Percentiles rank a stretch among this genome's conserved stretches.
phyloP scores from a whole-genome alignment of 169 alveolate genomes.

The Eimeria praecox region DNA sequence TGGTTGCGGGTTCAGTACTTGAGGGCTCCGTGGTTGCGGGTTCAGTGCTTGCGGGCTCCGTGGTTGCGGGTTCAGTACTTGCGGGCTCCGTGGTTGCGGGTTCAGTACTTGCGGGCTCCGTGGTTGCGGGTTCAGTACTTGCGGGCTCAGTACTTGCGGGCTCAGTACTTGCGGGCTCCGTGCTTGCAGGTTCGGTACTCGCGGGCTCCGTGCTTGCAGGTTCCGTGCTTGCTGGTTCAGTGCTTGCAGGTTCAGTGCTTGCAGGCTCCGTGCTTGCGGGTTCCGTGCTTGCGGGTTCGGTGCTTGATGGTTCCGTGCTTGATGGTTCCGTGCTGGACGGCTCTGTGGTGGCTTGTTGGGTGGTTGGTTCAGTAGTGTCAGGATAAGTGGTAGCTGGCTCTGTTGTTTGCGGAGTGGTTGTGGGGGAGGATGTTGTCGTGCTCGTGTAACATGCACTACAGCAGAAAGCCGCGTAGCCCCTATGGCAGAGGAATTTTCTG shows the following conservation, averaged over 20 bases:
- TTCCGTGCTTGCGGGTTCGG: neutral
- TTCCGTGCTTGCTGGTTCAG: neutral
- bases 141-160: neutral
- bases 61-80: neutral
- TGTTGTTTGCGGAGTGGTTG: neutral
- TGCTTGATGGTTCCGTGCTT: neutral
- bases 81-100: neutral
- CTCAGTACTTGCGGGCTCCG: neutral
- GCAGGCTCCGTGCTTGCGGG: neutral
- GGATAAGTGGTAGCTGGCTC: slow-evolving; percentile 12
- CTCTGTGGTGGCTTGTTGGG: slow-evolving; percentile 22
- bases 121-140: neutral
- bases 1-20: neutral
- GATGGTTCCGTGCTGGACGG: neutral
- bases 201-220: neutral
- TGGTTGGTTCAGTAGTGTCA: neutral
- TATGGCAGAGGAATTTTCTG: neutral
- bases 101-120: neutral
- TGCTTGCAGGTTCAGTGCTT: neutral
- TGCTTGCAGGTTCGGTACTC: neutral
- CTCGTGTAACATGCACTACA: slow-evolving; percentile 22
- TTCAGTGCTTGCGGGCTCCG: neutral
- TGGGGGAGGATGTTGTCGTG: slow-evolving; percentile 23
- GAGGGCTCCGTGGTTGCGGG: neutral
- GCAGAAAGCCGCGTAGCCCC: slow-evolving; percentile 37